Percentiles rank a stretch among this genome's conserved stretches.
These are phyloP conservation scores for Saururus chinensis DNA, from an alignment of 164 flowering plant species.

Conservation along the genomic window DNA sequence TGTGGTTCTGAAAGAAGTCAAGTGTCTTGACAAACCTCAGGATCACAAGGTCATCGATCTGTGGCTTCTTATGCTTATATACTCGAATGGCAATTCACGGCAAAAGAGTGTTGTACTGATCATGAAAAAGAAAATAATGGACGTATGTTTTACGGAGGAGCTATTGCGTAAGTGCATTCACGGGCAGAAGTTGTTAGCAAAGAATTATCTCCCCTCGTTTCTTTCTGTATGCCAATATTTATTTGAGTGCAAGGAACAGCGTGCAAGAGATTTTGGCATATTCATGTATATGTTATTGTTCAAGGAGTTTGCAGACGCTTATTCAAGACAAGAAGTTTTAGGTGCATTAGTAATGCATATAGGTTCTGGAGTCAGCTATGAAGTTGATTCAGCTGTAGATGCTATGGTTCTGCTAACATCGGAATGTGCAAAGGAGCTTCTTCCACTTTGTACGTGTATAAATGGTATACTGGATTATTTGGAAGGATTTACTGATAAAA, in stretches of 20 bases:
- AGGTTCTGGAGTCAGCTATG: slow-evolving; percentile 62
- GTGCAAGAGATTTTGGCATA: slow-evolving; percentile 51
- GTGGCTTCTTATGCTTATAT: slow-evolving; percentile 69
- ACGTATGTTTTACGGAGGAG: slow-evolving; percentile 39
- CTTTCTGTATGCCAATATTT: slow-evolving; percentile 56
- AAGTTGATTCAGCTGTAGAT: slow-evolving; percentile 68
- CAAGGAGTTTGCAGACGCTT: slow-evolving; percentile 48
- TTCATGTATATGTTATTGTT: slow-evolving; percentile 50
- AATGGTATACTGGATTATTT: slow-evolving; percentile 75
- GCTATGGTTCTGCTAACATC: slow-evolving; percentile 50
- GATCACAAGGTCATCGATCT: slow-evolving; percentile 77
- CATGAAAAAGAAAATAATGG: slow-evolving; percentile 56
- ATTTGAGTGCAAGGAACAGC: slow-evolving; percentile 63
- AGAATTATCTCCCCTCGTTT: slow-evolving; percentile 58
- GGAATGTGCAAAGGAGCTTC: slow-evolving; percentile 42
- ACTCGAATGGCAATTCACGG: slow-evolving; percentile 49
- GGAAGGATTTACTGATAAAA: slow-evolving; percentile 58
- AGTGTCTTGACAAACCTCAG: slow-evolving; percentile 37
- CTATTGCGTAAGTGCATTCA: slow-evolving; percentile 65
- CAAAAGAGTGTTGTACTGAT: slow-evolving; percentile 49
- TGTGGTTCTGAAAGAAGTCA: slow-evolving; percentile 63
- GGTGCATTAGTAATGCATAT: slow-evolving; percentile 68
- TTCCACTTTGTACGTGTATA: slow-evolving; percentile 53
- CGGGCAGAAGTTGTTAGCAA: slow-evolving; percentile 48
- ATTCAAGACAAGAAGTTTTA: slow-evolving; percentile 73